A percentile compares a stretch with the other conserved stretches of the same genome.
Conservation (phyloP, 2,329 filamentous ascomycete species). For the Thermochaetoides dissita region DNA sequence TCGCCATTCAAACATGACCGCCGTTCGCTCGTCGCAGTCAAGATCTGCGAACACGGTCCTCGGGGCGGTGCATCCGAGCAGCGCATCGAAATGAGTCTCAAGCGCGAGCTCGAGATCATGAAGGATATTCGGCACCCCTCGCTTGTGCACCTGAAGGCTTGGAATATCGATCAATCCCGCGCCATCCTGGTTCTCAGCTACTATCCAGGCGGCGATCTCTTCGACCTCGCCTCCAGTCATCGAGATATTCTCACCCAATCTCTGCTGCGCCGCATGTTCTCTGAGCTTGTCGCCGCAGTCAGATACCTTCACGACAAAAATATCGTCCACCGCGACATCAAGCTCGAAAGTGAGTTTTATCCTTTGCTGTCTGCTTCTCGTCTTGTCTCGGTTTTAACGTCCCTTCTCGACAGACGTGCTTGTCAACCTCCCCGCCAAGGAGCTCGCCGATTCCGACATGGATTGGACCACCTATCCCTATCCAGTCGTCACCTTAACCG, state of each 20-base stretch:
- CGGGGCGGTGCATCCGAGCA: constrained; percentile 88
- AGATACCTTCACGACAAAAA: constrained; percentile 70
- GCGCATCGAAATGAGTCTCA: constrained; percentile 81
- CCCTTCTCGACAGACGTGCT: constrained; percentile 55
- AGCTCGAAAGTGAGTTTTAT: constrained; percentile 50
- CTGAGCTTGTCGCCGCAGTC: constrained; percentile 75
- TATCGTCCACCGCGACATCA: constrained; percentile 95
- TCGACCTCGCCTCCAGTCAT: constrained; percentile 72
- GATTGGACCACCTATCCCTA: constrained; percentile 67
- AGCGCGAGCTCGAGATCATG: constrained; percentile 90
- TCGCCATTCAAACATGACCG: constrained; percentile 33
- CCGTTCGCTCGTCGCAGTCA: constrained; percentile 82
- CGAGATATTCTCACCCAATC: constrained; percentile 51
- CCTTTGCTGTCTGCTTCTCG: no score
- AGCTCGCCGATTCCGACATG: constrained; percentile 47
- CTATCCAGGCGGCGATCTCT: constrained; percentile 86
- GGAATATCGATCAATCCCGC: constrained; percentile 69
- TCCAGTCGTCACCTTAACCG: constrained; percentile 76
- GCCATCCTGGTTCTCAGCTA: constrained; percentile 81
- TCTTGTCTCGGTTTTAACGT: no score
- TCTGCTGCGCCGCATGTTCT: constrained; percentile 72
- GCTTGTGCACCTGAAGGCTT: constrained; percentile 80
- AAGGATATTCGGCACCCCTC: constrained; percentile 78
- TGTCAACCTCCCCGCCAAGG: constrained; percentile 61
- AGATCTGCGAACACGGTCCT: constrained; percentile 88